Conservation (phyloP, 768 basidiomycete species). For the Hericium rajendrae region DNA sequence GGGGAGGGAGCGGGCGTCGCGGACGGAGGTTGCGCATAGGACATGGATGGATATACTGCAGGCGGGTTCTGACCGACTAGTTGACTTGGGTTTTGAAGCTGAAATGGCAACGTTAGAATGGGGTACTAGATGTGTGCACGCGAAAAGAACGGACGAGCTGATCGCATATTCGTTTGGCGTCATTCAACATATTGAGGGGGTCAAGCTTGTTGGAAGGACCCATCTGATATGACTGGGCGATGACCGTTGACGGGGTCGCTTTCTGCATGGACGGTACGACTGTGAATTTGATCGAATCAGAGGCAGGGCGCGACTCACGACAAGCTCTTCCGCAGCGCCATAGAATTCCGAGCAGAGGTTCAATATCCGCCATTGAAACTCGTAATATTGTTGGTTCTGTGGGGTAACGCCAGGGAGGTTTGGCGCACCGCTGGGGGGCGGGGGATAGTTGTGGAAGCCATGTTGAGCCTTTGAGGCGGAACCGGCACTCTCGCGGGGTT, state of each 20-base stretch:
- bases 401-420: slow-evolving; percentile 36
- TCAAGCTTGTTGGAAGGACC: slow-evolving; percentile 62
- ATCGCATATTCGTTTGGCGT: slow-evolving; percentile 74
- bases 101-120: slow-evolving; percentile 7
- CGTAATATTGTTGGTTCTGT: slow-evolving; percentile 72
- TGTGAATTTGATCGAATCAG: slow-evolving; percentile 1
- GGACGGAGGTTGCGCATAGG: slow-evolving; percentile 19
- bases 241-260: slow-evolving; percentile 55
- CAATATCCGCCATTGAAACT: slow-evolving; percentile 79
- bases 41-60: slow-evolving; percentile 36
- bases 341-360: slow-evolving; percentile 83
- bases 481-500: slow-evolving; percentile 30
- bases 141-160: slow-evolving; percentile 41
- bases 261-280: slow-evolving; percentile 24
- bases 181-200: slow-evolving; percentile 61
- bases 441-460: slow-evolving; percentile 11
- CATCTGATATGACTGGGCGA: slow-evolving; percentile 75
- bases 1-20: slow-evolving; percentile 20
- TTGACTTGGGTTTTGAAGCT: slow-evolving; percentile 71
- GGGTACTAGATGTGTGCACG: background rate
- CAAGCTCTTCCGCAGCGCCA: slow-evolving; percentile 74
- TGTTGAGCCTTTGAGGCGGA: slow-evolving; percentile 32
- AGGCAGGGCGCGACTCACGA: slow-evolving; percentile 40
- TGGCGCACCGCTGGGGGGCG: slow-evolving; percentile 18
- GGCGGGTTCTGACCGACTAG: slow-evolving; percentile 60